Evolutionary conservation across 2,329 filamentous ascomycete species (phyloP), one percentile per base, ranked within the genome.

Genomic region (Nemania sp.): DNA sequence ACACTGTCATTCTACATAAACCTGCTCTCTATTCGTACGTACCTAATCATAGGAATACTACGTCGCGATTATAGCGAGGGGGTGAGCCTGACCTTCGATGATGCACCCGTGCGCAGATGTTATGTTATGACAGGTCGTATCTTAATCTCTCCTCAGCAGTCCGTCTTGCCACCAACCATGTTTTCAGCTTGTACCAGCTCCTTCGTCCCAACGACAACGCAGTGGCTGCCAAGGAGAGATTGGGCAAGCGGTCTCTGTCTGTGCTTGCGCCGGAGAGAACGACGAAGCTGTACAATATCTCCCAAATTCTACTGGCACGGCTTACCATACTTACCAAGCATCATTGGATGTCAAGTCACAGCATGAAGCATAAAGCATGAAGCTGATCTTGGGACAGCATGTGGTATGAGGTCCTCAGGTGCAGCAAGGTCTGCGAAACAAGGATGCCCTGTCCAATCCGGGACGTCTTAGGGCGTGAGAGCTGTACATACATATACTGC

Each of bases 361-460:
- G 51, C 68, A 66, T 57, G 47, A 60, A 62, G 59, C 59, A n/a
- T n/a, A n/a, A n/a, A n/a, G n/a, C n/a, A n/a, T n/a, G 47, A 60
- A 62, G 59, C 59, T 70, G 62, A 66, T 59, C 62, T 69, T 45
- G 51, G 49, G 55, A 45, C 47, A 59, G 62, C 52, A 62, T 71
- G 67, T 64, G 66, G 43, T 56, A 66, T 35, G 59, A 65, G 67
- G 63, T 45, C 13, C 58, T 68, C 47, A 53, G 62, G 64, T 70
- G 68, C 65, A 67, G 52, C 70, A 66, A 68, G 68, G 65, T 35
- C 56, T 20, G 59, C 35, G 24, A 43, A 64, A 47, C 70, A 69
- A 64, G 70, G 70, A 29, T 66, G 32, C 20, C 69, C 62, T 68
- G 57, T 64, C 62, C 56, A 41, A 62, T 58, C 67, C 64, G 70